Conservation (phyloP, 2,329 filamentous ascomycete genomes). For the Botrytis medusae region DNA sequence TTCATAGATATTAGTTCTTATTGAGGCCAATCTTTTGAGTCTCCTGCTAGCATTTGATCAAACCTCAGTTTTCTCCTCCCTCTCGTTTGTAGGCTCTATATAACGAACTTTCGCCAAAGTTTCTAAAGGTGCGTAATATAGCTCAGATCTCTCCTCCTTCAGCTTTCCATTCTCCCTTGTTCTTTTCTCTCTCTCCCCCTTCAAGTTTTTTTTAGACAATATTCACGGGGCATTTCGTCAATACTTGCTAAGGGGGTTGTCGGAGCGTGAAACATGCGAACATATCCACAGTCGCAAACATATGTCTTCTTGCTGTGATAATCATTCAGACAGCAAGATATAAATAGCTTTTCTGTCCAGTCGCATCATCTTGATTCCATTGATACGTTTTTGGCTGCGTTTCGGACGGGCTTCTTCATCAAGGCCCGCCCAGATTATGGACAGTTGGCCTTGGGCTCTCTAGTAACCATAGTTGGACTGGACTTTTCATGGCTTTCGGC, state of each 20-base stretch:
- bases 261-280: neutral
- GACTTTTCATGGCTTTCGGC: too few relatives aligned
- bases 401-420: neutral
- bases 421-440: neutral
- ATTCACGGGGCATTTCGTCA: neutral
- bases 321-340: neutral
- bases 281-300: neutral
- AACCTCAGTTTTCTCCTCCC: neutral
- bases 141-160: too few relatives aligned
- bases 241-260: too few relatives aligned
- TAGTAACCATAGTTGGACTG: neutral
- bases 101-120: neutral
- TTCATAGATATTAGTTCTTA: neutral
- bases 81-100: neutral
- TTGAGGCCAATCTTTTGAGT: neutral
- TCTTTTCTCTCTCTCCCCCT: neutral
- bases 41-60: neutral
- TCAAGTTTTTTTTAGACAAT: neutral
- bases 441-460: neutral
- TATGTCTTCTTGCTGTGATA: too few relatives aligned
- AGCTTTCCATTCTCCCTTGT: neutral
- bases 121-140: slow-evolving; percentile 1
- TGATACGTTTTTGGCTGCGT: neutral
- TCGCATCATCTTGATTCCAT: neutral
- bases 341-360: neutral